phyloP scores from a whole-genome alignment of 768 basidiomycete species.

The Tylopilus sp. region DNA sequence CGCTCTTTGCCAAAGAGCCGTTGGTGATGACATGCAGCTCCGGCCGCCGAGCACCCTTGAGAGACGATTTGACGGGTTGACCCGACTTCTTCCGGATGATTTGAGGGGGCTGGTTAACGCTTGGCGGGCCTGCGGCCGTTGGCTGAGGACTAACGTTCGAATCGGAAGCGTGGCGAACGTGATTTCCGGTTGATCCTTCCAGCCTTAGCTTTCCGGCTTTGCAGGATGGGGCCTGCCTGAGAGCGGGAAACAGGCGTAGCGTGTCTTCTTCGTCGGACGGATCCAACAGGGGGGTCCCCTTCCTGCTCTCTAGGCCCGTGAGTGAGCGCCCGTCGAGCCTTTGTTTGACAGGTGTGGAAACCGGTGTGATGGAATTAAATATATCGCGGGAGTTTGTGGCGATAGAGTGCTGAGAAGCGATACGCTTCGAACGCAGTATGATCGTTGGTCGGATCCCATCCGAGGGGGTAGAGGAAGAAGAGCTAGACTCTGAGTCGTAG shows the following conservation, averaged over 20 bases:
- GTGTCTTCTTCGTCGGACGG: slow-evolving; percentile 31
- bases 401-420: slow-evolving; percentile 26
- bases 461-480: slow-evolving; percentile 36
- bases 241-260: slow-evolving; percentile 18
- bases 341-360: slow-evolving; percentile 34
- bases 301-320: slow-evolving; percentile 14
- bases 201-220: slow-evolving; percentile 23
- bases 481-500: slow-evolving; percentile 31
- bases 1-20: slow-evolving; percentile 56
- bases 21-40: slow-evolving; percentile 52
- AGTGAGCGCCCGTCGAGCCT: slow-evolving; percentile 5
- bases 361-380: slow-evolving; percentile 42
- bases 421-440: slow-evolving; percentile 37
- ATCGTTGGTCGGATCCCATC: slow-evolving; percentile 35
- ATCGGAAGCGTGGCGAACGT: slow-evolving; percentile 24
- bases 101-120: slow-evolving; percentile 21
- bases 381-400: slow-evolving; percentile 19
- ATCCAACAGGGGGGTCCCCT: slow-evolving; percentile 20
- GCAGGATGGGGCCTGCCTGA: slow-evolving; percentile 18
- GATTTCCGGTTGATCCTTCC: slow-evolving; percentile 20
- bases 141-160: slow-evolving; percentile 8
- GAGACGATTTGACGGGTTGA: slow-evolving; percentile 86
- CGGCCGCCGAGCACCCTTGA: slow-evolving; percentile 67
- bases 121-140: not conserved
- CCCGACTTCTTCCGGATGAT: slow-evolving; percentile 89